These are phyloP conservation scores for Daedalea quercina DNA, from an alignment of 768 basidiomycete species.

Conservation along the genomic window DNA sequence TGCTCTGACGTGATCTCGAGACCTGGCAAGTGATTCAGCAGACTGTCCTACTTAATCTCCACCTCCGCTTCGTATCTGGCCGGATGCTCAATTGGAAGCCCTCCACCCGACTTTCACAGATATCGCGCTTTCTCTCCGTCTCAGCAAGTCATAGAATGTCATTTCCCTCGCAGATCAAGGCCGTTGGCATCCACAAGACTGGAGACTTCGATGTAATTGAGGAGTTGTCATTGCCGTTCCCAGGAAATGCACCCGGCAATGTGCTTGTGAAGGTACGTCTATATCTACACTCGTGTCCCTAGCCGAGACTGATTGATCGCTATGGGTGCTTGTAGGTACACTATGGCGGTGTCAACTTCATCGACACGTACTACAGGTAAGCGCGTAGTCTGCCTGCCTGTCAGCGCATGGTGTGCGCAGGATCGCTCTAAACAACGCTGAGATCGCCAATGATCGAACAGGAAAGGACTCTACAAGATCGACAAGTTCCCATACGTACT, in stretches of 20 bases:
- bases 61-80: no score
- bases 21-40: no score
- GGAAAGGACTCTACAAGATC: conserved; percentile 58
- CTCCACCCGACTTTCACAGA: no score
- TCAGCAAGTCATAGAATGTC: neutral
- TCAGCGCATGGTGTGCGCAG: conserved; percentile 34
- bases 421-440: neutral
- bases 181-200: conserved; percentile 62
- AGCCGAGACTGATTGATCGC: neutral
- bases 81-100: no score
- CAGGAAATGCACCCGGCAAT: conserved; percentile 51
- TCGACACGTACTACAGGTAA: conserved; percentile 72
- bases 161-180: conserved; percentile 37
- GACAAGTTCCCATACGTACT: conserved; percentile 54
- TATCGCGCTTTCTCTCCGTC: no score
- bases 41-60: no score
- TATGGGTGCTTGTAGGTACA: conserved; percentile 41
- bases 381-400: conserved; percentile 6
- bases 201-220: conserved; percentile 79
- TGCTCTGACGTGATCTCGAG: no score
- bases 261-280: conserved; percentile 41
- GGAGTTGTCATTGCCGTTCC: conserved; percentile 58
- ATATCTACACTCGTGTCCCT: no score
- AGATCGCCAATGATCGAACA: conserved; percentile 16
- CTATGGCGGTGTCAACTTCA: conserved; percentile 82